phyloP scores from a whole-genome alignment of 1,284 basidiomycete genomes.

The Schizopora paradoxa region DNA sequence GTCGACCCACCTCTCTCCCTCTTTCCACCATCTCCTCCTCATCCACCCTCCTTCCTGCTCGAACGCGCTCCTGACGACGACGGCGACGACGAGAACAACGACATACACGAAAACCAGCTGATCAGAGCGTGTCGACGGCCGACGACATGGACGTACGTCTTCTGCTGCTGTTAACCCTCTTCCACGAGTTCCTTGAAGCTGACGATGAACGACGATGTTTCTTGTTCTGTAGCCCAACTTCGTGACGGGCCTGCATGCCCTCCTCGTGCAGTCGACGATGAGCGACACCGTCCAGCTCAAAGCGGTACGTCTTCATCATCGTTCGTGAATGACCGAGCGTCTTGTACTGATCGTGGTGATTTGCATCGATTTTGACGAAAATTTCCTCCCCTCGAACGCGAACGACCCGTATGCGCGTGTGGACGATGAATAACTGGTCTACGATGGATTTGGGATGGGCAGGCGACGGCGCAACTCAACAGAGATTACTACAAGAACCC shows the following conservation, averaged over 20 bases:
- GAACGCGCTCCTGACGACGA: neutral
- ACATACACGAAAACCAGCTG: too few relatives aligned
- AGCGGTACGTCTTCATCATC: conserved; percentile 50
- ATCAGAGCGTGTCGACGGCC: too few relatives aligned
- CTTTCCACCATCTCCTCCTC: neutral
- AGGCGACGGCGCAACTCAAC: conserved; percentile 92
- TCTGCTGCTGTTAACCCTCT: too few relatives aligned
- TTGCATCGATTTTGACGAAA: conserved; percentile 20
- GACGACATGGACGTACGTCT: too few relatives aligned
- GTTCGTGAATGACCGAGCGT: conserved; percentile 5
- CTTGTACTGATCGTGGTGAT: too few relatives aligned
- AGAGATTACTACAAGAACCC: conserved; percentile 90
- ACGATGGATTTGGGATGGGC: too few relatives aligned
- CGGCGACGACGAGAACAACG: conserved; percentile 2
- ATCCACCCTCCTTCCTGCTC: neutral
- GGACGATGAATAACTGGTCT: too few relatives aligned
- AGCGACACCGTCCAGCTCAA: conserved; percentile 87
- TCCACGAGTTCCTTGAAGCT: too few relatives aligned
- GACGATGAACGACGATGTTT: too few relatives aligned
- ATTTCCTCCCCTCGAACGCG: conserved; percentile 12
- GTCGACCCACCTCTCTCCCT: too few relatives aligned
- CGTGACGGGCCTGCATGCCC: conserved; percentile 75
- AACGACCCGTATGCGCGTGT: too few relatives aligned
- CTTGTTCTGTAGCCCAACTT: conserved; percentile 47
- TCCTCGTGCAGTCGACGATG: conserved; percentile 79